Evolutionary conservation across 139 green algal species (phyloP), one percentile per base, ranked within the genome.

Genomic region (Pleodorina starrii): DNA sequence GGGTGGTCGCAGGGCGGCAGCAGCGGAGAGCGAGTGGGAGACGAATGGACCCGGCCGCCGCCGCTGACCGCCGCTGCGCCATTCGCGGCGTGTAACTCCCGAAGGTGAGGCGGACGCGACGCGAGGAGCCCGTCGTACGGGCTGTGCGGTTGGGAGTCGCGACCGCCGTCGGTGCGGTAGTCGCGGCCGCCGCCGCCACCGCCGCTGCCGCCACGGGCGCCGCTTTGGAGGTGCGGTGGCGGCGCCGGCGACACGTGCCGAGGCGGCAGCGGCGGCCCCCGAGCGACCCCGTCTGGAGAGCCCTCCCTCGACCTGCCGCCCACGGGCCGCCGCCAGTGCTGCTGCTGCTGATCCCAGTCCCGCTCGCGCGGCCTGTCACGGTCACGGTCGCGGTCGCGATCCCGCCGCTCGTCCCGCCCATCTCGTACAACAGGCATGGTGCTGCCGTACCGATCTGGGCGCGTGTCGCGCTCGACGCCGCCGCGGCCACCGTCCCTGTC

Each of bases 231-330:
- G 57, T 68, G 19, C 63, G n/a, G 63, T 29, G 63, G 63, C n/a
- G n/a, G n/a, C n/a, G n/a, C n/a, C n/a, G 63, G 63, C 63, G 63
- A 42, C 29, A 43, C 5, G 63, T 73, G n/a, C 29, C n/a, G 63
- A 16, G 63, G n/a, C 19, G 57, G 57, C 21, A 66, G 54, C 21
- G 25, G 7, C 54, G 54, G 54, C 54, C 2, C 21, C 54, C 2
- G 54, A 40, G n/a, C 27, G 4, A 7, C 16, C 68, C 68, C 68
- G 38, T 82, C 74, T 44, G 74, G 74, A 29, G 76, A 84, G 48
- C 40, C 76, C 48, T 84, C 76, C 76, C 76, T 57, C 7, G 76
- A 84, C 48, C 74, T 82, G 29, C 74, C 74, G 1, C 44, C 74
- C 25, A 4, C 32, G 5, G 48, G 50, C 6, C 48, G 76, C 76